Evolutionary conservation across 192 early-diverging fungal genomes (phyloP).

Genomic region (Podila minutissima): DNA sequence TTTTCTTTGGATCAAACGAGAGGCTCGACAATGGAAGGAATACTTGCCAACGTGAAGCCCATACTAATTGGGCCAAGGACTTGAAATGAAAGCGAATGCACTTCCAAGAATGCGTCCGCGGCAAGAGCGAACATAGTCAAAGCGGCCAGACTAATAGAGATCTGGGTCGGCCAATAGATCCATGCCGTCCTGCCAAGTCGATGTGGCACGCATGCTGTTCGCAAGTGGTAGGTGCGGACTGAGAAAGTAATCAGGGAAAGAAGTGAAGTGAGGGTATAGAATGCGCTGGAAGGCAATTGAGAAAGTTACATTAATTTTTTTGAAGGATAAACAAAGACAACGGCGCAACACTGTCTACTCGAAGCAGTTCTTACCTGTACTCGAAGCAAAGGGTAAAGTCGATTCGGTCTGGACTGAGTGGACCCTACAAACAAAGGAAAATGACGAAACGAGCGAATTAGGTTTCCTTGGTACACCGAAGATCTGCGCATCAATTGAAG

Average conservation of each 20-base stretch:
- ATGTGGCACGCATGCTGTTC: slow-evolving; percentile 10
- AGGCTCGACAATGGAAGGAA: background rate
- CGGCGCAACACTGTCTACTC: background rate
- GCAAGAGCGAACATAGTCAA: slow-evolving; percentile 8
- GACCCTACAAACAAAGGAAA: slow-evolving; percentile 13
- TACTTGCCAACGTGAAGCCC: slow-evolving; percentile 22
- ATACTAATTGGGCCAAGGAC: slow-evolving; percentile 2
- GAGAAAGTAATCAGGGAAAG: background rate
- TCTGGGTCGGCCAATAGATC: slow-evolving; percentile 41
- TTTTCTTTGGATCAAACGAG: background rate
- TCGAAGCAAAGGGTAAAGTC: slow-evolving; percentile 45
- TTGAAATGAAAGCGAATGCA: background rate
- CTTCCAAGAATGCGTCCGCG: background rate
- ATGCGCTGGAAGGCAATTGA: background rate
- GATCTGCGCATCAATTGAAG: background rate
- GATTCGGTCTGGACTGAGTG: slow-evolving; percentile 12
- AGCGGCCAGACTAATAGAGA: background rate
- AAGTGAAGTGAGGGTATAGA: background rate
- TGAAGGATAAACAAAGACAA: too few relatives aligned
- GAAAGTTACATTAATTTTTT: background rate
- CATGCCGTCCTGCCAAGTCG: slow-evolving; percentile 24
- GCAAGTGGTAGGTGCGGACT: slow-evolving; percentile 7
- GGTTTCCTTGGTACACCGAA: background rate
- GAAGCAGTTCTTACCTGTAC: slow-evolving; percentile 20
- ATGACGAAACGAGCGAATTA: background rate